Evolutionary conservation across 495 filamentous ascomycete species (phyloP), one percentile per base, ranked within the genome.

Genomic region (Bryoglossum gracile): DNA sequence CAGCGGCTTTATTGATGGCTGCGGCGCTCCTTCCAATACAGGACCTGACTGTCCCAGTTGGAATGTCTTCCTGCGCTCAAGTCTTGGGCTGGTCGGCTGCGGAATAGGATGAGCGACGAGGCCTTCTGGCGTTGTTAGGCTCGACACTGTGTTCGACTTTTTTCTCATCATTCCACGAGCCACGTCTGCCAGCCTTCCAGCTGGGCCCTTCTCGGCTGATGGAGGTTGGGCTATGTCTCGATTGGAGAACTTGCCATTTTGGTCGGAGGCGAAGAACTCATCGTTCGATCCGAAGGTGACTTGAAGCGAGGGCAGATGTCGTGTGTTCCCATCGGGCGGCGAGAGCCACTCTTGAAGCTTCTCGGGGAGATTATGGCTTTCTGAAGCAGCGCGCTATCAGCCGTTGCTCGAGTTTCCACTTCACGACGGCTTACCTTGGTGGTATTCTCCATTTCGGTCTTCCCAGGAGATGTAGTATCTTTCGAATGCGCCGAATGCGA

Each of bases 201-300:
- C 16, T 6, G 36, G 16, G 8, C 43, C 1, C 14, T 54, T 43
- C 6, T 8, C 28, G 5, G 37, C 46, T n/a, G 23, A 24, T 6
- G 33, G 3, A 22, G 24, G 34, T 14, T 21, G 11, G 9, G 11
- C 18, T 1, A 34, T n/a, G 33, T 54, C 51, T 6, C 51, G 51
- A 50, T 56, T 62, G 8, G 61, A 56, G 10, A 68, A 42, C 38
- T 69, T 68, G n/a, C 66, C 65, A 34, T 63, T 54, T 44, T 63
- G 52, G 34, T 70, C 68, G 2, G 67, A 68, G 1, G 67, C 68
- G 43, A 63, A 69, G 51, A 68, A 71, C 8, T 62, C 66, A 45
- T 69, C 63, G 14, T 67, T 65, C 21, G 65, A 63, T 8, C 65
- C 62, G 21, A 71, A 57, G 21, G 69, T 58, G 4, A 71, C 67